Conservation (phyloP, 495 filamentous ascomycete species). For the Aspergillus sclerotiicarbonarius region DNA sequence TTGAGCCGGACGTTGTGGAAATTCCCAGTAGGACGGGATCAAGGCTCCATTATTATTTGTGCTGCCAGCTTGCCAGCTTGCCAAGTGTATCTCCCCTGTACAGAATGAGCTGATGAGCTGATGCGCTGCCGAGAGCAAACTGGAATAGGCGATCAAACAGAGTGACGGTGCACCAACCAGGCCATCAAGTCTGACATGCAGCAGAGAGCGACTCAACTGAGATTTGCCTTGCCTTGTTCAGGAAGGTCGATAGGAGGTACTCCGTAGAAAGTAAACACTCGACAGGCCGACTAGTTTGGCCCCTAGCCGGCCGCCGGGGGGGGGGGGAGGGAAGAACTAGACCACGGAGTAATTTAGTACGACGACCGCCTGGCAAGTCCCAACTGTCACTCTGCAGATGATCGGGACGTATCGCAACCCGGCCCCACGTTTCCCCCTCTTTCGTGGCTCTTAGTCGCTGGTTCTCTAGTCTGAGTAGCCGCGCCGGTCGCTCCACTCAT, state of each 20-base stretch:
- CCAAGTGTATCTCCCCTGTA: no score
- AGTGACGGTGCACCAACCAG: no score
- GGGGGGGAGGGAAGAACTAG: neutral
- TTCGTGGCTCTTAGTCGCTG: neutral
- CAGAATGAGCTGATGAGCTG: no score
- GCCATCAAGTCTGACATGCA: neutral
- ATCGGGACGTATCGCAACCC: slow-evolving; percentile 12
- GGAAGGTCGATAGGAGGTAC: neutral
- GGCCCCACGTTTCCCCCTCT: slow-evolving; percentile 17
- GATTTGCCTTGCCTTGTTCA: neutral
- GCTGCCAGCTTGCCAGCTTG: no score
- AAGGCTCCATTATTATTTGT: neutral
- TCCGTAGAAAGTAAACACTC: neutral
- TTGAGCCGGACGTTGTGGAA: slow-evolving; percentile 1
- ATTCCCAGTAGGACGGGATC: neutral
- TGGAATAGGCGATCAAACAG: no score
- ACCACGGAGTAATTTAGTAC: slow-evolving; percentile 1
- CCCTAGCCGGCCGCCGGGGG: neutral
- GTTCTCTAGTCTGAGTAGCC: no score
- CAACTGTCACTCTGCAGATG: slow-evolving; percentile 21
- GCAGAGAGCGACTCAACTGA: neutral
- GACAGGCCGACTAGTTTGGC: neutral
- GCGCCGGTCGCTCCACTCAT: slow-evolving; percentile 7
- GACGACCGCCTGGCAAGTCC: neutral
- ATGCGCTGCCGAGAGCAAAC: no score